Percentiles rank a stretch among this genome's conserved stretches.
Evolutionary conservation across 306 rosid species (phyloP).

Genomic region (Lotus japonicus): DNA sequence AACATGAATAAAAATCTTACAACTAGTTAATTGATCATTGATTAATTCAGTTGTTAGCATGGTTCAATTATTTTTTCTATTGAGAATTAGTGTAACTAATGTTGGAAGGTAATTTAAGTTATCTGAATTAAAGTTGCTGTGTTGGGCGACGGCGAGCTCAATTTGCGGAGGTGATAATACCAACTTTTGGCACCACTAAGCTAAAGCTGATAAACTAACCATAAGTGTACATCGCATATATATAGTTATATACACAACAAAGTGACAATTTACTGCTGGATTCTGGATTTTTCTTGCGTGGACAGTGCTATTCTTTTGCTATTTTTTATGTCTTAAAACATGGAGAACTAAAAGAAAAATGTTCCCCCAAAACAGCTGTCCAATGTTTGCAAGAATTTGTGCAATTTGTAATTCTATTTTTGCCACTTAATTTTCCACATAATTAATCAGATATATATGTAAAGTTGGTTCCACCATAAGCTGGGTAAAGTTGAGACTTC

Average conservation of each 20-base stretch:
- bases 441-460: neutral
- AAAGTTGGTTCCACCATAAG: neutral
- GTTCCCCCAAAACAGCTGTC: too few species aligned
- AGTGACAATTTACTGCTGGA: neutral
- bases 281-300: too few species aligned
- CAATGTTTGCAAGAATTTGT: neutral
- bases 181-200: conserved; percentile 31
- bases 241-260: neutral
- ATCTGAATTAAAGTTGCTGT: conserved; percentile 28
- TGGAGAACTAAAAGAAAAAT: neutral
- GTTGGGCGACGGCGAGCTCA: conserved; percentile 29
- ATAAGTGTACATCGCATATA: neutral
- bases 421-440: neutral
- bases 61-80: neutral
- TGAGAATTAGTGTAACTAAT: neutral
- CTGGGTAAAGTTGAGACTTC: neutral
- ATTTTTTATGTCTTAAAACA: neutral
- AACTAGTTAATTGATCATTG: neutral
- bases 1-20: neutral
- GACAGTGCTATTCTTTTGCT: neutral
- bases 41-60: neutral
- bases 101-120: conserved; percentile 1
- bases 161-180: conserved; percentile 25
- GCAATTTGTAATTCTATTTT: neutral
- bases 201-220: conserved; percentile 21